Evolutionary conservation across 306 rosid species (phyloP), one percentile per base, ranked within the genome.

Genomic region (Ochetophila trinervis): DNA sequence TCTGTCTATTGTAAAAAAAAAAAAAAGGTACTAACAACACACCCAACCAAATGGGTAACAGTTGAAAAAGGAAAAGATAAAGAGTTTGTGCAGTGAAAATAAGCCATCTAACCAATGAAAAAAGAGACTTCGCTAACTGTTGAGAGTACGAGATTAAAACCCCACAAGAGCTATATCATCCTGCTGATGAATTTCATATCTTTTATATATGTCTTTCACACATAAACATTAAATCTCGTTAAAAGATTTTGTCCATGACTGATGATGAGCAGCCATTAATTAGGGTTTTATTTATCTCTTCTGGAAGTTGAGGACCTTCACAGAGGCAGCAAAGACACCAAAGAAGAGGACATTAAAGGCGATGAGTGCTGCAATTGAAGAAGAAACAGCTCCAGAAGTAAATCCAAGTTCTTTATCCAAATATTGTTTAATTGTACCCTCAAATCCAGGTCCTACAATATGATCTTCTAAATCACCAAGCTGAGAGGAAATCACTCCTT

Each of bases 401-500:
- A 20, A 93, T 22, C 98, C 98, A 22, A 89, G 89, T 40, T 13
- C 68, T 30, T 34, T 53, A 32, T 83, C 73, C 75, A 93, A 56
- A 55, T 82, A 89, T 23, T 86, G 76, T 63, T 84, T 93, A 36
- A 93, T 95, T 19, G 85, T 60, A 71, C 98, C 98, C 48, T 81
- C 56, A 22, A 84, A 93, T 56, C 86, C 95, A 49, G 86, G 89
- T 70, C 84, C 98, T 7, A 66, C 74, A 24, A 89, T 71, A 50
- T 0, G 61, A 62, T 80, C 78, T 36, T 87, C 88, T 36, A 87
- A 87, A 49, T 93, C 96, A 30, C 98, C 98, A 10, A 93, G 91
- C 82, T 93, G 98, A 49, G 98, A 93, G 16, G 84, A 84, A 63
- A 93, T 70, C 32, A 93, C 76, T 8, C 98, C 98, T 48, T 86